A percentile compares a stretch with the other conserved stretches of the same genome.
Conservation (phyloP, 2,329 filamentous ascomycete genomes). For the Hymenoscyphus fructigenus region DNA sequence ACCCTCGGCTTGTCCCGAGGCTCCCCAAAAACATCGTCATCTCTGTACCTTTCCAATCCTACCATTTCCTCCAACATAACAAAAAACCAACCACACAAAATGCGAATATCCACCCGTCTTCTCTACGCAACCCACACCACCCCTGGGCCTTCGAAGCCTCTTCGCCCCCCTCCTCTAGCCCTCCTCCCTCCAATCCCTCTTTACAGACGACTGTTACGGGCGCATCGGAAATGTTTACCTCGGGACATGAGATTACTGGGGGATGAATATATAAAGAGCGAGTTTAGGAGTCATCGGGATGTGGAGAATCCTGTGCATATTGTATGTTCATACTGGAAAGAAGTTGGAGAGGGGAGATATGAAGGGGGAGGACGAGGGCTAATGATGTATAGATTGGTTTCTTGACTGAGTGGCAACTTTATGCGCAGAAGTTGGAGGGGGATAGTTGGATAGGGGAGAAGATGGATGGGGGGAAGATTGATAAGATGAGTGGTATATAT, state of each 20-base stretch:
- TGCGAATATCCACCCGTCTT: slow-evolving; percentile 28
- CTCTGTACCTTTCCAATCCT: background rate
- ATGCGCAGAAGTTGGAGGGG: slow-evolving; percentile 89
- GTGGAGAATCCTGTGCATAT: slow-evolving; percentile 92
- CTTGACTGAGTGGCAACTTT: slow-evolving; percentile 93
- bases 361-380: slow-evolving; percentile 7
- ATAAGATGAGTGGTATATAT: slow-evolving; percentile 86
- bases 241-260: slow-evolving; percentile 76
- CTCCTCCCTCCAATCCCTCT: slow-evolving; percentile 61
- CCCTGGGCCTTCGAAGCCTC: slow-evolving; percentile 23
- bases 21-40: slow-evolving; percentile 7
- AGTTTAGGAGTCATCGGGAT: slow-evolving; percentile 80
- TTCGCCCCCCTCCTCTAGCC: slow-evolving; percentile 32
- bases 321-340: slow-evolving; percentile 51
- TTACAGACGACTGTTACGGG: slow-evolving; percentile 82
- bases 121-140: slow-evolving; percentile 30
- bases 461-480: slow-evolving; percentile 78
- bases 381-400: slow-evolving; percentile 73
- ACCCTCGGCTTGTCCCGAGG: slow-evolving; percentile 15
- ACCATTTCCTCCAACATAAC: background rate
- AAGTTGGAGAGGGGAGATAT: background rate
- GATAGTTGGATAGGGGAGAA: slow-evolving; percentile 81
- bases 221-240: slow-evolving; percentile 77
- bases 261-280: slow-evolving; percentile 88
- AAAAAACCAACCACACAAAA: slow-evolving; percentile 14